phyloP scores from a whole-genome alignment of 805 yeast species.

The Candida tallmaniae region DNA sequence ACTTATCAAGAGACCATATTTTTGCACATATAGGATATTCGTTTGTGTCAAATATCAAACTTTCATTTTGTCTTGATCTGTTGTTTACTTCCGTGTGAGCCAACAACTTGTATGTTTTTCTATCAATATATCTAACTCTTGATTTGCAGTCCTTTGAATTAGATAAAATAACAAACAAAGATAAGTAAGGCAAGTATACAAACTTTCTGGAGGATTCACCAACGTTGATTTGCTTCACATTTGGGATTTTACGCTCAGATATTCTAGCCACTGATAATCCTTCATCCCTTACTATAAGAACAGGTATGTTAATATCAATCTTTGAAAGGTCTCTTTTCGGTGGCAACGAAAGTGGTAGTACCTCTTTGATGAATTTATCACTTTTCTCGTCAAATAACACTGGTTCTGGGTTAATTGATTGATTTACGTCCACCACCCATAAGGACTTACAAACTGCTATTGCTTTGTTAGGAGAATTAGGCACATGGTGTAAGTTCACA shows the following conservation, averaged over 20 bases:
- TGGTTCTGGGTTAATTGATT: slow-evolving; percentile 22
- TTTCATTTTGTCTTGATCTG: slow-evolving; percentile 16
- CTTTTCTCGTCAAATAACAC: slow-evolving; percentile 33
- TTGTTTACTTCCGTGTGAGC: slow-evolving; percentile 19
- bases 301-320: not conserved
- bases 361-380: slow-evolving; percentile 20
- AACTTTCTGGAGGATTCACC: slow-evolving; percentile 32
- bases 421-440: slow-evolving; percentile 30
- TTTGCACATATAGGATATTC: slow-evolving; percentile 30
- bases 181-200: slow-evolving; percentile 22
- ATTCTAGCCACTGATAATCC: slow-evolving; percentile 29
- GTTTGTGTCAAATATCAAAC: slow-evolving; percentile 8
- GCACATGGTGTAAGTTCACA: slow-evolving; percentile 15
- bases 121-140: slow-evolving; percentile 30
- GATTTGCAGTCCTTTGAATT: slow-evolving; percentile 20
- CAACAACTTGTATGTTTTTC: slow-evolving; percentile 22
- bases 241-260: slow-evolving; percentile 19
- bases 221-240: slow-evolving; percentile 23
- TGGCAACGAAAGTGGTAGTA: slow-evolving; percentile 6
- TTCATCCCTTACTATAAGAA: slow-evolving; percentile 27
- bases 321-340: not conserved
- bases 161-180: slow-evolving; percentile 28
- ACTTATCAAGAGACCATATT: slow-evolving; percentile 32
- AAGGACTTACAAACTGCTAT: slow-evolving; percentile 22
- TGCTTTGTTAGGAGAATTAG: slow-evolving; percentile 10